These are phyloP conservation scores for Tephrocybe sp. DNA, from an alignment of 768 basidiomycete genomes.

Conservation along the genomic window DNA sequence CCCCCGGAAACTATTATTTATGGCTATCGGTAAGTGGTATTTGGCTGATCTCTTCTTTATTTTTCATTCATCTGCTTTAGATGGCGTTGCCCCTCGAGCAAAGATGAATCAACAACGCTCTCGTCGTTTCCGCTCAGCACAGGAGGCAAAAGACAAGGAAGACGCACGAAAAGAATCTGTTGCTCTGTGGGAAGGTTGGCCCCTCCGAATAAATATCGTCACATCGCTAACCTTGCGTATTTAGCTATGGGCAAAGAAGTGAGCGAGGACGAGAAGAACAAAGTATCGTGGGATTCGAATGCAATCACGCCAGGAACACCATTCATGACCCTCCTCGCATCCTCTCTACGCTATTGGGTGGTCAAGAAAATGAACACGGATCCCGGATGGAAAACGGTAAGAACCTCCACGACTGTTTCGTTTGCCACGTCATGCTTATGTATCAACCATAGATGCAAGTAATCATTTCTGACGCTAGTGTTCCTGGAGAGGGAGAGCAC, in stretches of 20 bases:
- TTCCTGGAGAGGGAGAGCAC: slow-evolving; percentile 98
- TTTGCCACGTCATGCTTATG: background rate
- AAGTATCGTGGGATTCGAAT: slow-evolving; percentile 95
- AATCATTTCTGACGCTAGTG: slow-evolving; percentile 94
- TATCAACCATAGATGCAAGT: slow-evolving; percentile 72
- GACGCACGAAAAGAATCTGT: slow-evolving; percentile 83
- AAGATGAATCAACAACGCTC: slow-evolving; percentile 99
- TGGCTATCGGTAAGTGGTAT: slow-evolving; percentile 84
- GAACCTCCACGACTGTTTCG: slow-evolving; percentile 23
- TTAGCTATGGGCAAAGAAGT: slow-evolving; percentile 93
- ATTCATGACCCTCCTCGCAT: slow-evolving; percentile 92
- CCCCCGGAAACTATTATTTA: slow-evolving; percentile 92
- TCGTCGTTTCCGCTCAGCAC: slow-evolving; percentile 90
- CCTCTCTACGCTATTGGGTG: slow-evolving; percentile 94
- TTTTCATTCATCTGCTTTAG: slow-evolving; percentile 36
- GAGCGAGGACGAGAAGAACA: slow-evolving; percentile 78
- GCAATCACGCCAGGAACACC: slow-evolving; percentile 99
- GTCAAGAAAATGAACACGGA: slow-evolving; percentile 93
- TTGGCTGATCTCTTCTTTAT: background rate
- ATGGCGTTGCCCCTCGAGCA: slow-evolving; percentile 96
- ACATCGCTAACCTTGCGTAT: slow-evolving; percentile 3
- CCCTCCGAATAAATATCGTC: background rate
- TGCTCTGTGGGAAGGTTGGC: slow-evolving; percentile 79
- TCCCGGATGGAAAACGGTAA: slow-evolving; percentile 91
- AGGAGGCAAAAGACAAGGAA: slow-evolving; percentile 94